A percentile compares a stretch with the other conserved stretches of the same genome.
These are phyloP conservation scores for Colletotrichum lini DNA, from an alignment of 2,329 filamentous ascomycete genomes.

Conservation along the genomic window DNA sequence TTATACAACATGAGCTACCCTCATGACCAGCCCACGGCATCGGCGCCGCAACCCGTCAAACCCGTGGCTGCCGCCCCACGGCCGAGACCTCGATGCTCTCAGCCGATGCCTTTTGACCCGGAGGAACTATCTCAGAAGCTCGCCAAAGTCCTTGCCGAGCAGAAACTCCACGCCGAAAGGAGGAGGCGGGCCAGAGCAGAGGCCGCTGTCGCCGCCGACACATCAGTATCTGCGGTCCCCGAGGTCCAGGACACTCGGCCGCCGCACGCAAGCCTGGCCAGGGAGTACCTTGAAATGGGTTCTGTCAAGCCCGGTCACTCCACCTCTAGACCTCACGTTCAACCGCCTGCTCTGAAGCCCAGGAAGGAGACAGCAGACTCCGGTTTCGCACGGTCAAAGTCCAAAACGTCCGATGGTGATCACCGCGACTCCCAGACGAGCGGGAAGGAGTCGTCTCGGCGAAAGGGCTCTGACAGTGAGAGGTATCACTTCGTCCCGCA, in stretches of 20 bases:
- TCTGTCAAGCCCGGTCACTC: constrained; percentile 27
- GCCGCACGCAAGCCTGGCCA: constrained; percentile 19
- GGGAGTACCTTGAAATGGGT: constrained; percentile 28
- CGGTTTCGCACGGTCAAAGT: constrained; percentile 18
- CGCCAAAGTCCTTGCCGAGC: constrained; percentile 64
- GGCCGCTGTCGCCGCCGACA: constrained; percentile 34
- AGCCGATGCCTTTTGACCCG: constrained; percentile 62
- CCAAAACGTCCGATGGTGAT: constrained; percentile 41
- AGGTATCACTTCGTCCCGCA: constrained; percentile 66
- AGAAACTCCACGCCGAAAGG: constrained; percentile 58
- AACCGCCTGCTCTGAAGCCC: constrained; percentile 1
- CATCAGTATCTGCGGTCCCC: constrained; percentile 3
- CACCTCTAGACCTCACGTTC: constrained; percentile 1
- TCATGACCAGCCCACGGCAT: constrained; percentile 42
- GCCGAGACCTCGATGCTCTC: constrained; percentile 36
- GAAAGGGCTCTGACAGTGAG: constrained; percentile 38
- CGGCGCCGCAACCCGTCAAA: constrained; percentile 25
- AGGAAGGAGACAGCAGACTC: constrained; percentile 9
- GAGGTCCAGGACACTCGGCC: constrained; percentile 12
- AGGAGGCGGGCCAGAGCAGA: constrained; percentile 50
- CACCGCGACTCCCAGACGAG: constrained; percentile 35
- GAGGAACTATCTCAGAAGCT: constrained; percentile 69
- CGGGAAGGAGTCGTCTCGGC: constrained; percentile 15
- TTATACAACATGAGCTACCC: constrained; percentile 48
- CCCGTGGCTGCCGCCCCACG: constrained; percentile 20